Evolutionary conservation across 345 rosid species (phyloP).

Genomic region (Ceriops tagal): DNA sequence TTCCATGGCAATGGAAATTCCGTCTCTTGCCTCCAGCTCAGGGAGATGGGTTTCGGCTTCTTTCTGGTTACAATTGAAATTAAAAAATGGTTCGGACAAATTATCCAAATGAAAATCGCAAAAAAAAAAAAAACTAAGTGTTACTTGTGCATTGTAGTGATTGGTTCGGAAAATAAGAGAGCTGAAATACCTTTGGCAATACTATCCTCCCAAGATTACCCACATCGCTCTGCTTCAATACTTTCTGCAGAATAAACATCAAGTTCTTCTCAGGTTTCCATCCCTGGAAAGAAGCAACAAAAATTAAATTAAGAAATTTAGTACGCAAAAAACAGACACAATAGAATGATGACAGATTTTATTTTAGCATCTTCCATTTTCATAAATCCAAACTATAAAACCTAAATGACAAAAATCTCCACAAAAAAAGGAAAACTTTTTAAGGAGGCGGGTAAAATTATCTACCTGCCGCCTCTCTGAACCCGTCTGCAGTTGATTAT

Average conservation of each 20-base stretch:
- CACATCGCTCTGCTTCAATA: slow-evolving; percentile 97
- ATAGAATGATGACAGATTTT: not conserved
- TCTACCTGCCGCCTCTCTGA: slow-evolving; percentile 72
- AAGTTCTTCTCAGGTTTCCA: slow-evolving; percentile 91
- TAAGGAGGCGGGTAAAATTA: not conserved
- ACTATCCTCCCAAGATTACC: slow-evolving; percentile 97
- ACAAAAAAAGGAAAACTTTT: not conserved
- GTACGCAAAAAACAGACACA: not conserved
- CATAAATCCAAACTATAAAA: not conserved
- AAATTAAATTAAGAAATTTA: not conserved
- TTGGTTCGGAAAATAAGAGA: not conserved
- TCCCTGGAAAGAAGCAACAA: slow-evolving; percentile 40
- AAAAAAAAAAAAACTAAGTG: no score
- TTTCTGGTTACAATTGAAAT: slow-evolving; percentile 40
- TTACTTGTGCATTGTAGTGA: no score
- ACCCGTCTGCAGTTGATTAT: slow-evolving; percentile 42
- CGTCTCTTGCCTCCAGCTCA: slow-evolving; percentile 93
- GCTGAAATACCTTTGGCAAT: slow-evolving; percentile 60
- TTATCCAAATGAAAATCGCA: no score
- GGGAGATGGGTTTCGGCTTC: slow-evolving; percentile 98
- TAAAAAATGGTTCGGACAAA: not conserved
- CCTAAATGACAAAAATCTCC: not conserved
- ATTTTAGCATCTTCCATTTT: not conserved
- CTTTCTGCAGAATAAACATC: slow-evolving; percentile 93
- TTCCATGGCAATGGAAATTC: slow-evolving; percentile 94